These are phyloP conservation scores for Barnettozyma sucrosica DNA, from an alignment of 805 yeast species.

Conservation along the genomic window DNA sequence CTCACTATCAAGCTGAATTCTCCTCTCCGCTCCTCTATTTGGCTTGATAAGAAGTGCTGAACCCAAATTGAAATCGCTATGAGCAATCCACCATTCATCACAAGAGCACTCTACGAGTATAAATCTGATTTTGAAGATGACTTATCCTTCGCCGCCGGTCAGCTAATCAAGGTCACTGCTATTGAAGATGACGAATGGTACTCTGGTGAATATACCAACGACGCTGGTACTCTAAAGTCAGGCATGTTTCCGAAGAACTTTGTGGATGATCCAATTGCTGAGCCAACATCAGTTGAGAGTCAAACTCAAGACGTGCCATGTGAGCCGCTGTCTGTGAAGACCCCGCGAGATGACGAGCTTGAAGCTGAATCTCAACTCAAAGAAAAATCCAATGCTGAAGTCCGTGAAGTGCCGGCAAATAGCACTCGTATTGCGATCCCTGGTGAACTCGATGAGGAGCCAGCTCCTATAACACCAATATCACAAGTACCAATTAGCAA, in stretches of 20 bases:
- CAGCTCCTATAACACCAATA: background rate
- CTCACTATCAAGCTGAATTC: background rate
- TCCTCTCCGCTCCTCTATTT: background rate
- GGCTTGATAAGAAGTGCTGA: background rate
- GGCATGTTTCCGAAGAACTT: constrained; percentile 90
- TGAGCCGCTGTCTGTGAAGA: background rate
- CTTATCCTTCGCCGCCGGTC: constrained; percentile 62
- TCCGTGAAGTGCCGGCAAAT: background rate
- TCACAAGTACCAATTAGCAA: background rate
- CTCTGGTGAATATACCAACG: constrained; percentile 52
- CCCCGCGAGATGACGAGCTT: background rate
- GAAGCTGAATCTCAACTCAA: background rate
- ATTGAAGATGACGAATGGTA: constrained; percentile 93
- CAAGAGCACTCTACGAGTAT: constrained; percentile 64
- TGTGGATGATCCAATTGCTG: constrained; percentile 38
- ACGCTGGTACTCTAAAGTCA: constrained; percentile 35
- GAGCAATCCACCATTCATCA: constrained; percentile 51
- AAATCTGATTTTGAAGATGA: constrained; percentile 77
- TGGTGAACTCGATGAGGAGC: background rate
- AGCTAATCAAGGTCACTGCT: constrained; percentile 65
- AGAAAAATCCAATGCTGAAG: background rate
- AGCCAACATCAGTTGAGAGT: background rate
- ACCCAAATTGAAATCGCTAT: background rate
- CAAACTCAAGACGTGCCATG: background rate
- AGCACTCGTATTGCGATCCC: constrained; percentile 9